Conservation (phyloP, 805 yeast species). For the Candida golubevii region DNA sequence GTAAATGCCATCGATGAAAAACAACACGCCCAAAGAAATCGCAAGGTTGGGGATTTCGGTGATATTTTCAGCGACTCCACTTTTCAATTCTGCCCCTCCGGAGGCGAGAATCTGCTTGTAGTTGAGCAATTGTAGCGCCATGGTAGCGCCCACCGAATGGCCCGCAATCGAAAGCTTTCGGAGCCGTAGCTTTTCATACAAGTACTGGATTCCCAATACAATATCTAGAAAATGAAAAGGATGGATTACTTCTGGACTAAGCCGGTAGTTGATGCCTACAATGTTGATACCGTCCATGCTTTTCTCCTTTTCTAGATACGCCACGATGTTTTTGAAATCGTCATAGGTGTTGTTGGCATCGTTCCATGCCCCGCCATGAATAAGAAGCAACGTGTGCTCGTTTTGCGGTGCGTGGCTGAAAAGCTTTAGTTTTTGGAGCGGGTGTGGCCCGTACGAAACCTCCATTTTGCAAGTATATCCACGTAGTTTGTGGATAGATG, state of each 20-base stretch:
- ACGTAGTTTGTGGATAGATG: no score
- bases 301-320: conserved; percentile 2
- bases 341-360: conserved; percentile 58
- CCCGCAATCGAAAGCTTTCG: conserved; percentile 44
- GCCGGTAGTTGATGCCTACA: conserved; percentile 53
- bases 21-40: conserved; percentile 6
- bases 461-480: not conserved
- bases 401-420: conserved; percentile 17
- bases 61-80: no score
- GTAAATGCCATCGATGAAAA: conserved; percentile 69
- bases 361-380: conserved; percentile 92
- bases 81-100: conserved; percentile 10
- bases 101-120: conserved; percentile 16
- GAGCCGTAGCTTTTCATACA: conserved; percentile 21
- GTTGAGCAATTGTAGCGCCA: conserved; percentile 51
- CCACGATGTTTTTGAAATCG: conserved; percentile 44
- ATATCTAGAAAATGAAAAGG: conserved; percentile 63
- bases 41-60: not conserved
- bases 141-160: conserved; percentile 79
- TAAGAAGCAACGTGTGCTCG: conserved; percentile 42
- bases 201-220: conserved; percentile 34
- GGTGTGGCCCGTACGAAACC: conserved; percentile 28
- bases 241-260: conserved; percentile 58
- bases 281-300: conserved; percentile 13
- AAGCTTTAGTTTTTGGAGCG: conserved; percentile 28